phyloP scores from a whole-genome alignment of 805 yeast genomes.

The Millerago galiae region DNA sequence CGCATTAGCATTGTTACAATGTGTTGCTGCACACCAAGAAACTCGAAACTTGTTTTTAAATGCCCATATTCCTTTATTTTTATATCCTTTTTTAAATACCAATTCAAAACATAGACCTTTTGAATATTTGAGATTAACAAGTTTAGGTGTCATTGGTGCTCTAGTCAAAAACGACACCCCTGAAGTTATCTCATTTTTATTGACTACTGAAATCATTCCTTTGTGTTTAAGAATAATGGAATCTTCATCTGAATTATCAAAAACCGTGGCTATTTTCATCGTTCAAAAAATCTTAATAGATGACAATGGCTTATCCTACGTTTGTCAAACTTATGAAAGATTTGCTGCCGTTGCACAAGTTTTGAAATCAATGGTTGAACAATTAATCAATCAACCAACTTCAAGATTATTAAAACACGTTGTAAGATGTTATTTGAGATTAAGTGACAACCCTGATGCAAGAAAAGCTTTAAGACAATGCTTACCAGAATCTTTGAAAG shows the following conservation, averaged over 20 bases:
- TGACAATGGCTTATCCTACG: slow-evolving; percentile 84
- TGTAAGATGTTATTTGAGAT: slow-evolving; percentile 85
- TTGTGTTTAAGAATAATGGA: slow-evolving; percentile 93
- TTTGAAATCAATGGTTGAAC: slow-evolving; percentile 80
- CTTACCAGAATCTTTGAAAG: slow-evolving; percentile 81
- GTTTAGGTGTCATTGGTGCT: slow-evolving; percentile 96
- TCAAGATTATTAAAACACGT: slow-evolving; percentile 88
- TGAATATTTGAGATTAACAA: slow-evolving; percentile 87
- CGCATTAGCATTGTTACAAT: slow-evolving; percentile 88
- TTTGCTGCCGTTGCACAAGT: slow-evolving; percentile 92
- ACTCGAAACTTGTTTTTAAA: slow-evolving; percentile 78
- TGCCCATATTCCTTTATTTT: slow-evolving; percentile 87
- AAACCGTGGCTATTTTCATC: slow-evolving; percentile 95
- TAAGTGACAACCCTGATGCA: slow-evolving; percentile 87
- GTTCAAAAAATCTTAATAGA: slow-evolving; percentile 89
- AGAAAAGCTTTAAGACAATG: slow-evolving; percentile 77
- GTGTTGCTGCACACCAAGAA: slow-evolving; percentile 93
- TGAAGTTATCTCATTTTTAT: slow-evolving; percentile 83
- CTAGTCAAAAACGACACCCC: slow-evolving; percentile 93
- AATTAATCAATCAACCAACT: slow-evolving; percentile 67
- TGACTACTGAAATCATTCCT: slow-evolving; percentile 96
- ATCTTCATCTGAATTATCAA: slow-evolving; percentile 84
- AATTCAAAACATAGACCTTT: slow-evolving; percentile 88
- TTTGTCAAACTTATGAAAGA: slow-evolving; percentile 92
- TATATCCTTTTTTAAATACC: slow-evolving; percentile 91